These are phyloP conservation scores for Asterella californica DNA, from an alignment of 225 moss, liverwort and hornwort species.

Conservation along the genomic window DNA sequence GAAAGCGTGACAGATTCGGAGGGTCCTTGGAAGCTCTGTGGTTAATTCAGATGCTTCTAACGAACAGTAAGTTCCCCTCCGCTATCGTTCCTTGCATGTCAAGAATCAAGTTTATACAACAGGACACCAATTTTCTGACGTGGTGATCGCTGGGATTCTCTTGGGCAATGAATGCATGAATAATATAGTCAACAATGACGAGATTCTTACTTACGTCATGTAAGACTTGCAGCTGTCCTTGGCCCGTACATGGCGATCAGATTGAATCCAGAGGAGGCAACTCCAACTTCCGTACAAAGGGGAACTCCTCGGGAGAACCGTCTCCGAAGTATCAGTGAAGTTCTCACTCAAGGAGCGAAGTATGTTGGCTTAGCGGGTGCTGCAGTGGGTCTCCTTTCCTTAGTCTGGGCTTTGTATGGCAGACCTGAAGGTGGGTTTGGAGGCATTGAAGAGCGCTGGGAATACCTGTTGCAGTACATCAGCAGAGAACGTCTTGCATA, in stretches of 20 bases:
- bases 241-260: conserved; percentile 93
- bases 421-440: conserved; percentile 66
- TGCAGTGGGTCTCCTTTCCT: conserved; percentile 55
- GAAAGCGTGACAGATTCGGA: conserved; percentile 61
- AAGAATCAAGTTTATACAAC: neutral
- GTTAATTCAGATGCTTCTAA: conserved; percentile 83
- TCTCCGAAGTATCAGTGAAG: conserved; percentile 29
- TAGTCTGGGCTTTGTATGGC: conserved; percentile 64
- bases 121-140: neutral
- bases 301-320: neutral
- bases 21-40: conserved; percentile 74
- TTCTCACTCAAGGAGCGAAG: conserved; percentile 50
- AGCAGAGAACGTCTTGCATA: conserved; percentile 71
- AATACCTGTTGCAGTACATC: conserved; percentile 45
- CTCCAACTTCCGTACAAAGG: neutral
- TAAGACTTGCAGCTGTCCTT: conserved; percentile 69
- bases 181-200: neutral
- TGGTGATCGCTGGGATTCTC: neutral
- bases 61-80: conserved; percentile 60
- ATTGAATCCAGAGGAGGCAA: conserved; percentile 27
- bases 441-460: conserved; percentile 60
- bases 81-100: neutral
- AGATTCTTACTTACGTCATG: neutral
- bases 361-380: conserved; percentile 57
- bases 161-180: neutral